phyloP scores from a whole-genome alignment of 2,329 filamentous ascomycete species.

The Talaromyces sp. region DNA sequence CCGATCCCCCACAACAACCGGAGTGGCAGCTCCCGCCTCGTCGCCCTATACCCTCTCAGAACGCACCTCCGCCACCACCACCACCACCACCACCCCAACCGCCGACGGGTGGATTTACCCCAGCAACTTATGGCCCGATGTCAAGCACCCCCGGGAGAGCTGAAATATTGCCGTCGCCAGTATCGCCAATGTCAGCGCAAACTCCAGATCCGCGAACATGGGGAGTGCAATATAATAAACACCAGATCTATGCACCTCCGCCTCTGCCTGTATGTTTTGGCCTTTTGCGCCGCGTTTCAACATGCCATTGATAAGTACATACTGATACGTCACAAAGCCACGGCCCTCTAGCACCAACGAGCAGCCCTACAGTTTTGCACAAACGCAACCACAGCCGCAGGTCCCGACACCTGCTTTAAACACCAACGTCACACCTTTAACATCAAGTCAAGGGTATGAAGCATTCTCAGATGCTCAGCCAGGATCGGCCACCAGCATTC shows the following conservation, averaged over 20 bases:
- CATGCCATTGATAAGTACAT: not conserved
- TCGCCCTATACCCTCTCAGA: constrained; percentile 22
- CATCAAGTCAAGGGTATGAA: constrained; percentile 23
- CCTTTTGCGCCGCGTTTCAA: not conserved
- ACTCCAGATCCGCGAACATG: constrained; percentile 41
- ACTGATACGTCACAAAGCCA: constrained; percentile 31
- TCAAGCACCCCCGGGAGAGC: constrained; percentile 24
- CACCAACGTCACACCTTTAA: constrained; percentile 16
- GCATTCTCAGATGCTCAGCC: constrained; percentile 13
- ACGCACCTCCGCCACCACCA: constrained; percentile 27
- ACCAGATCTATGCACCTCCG: constrained; percentile 29
- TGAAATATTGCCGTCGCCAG: constrained; percentile 5
- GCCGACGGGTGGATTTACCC: constrained; percentile 33
- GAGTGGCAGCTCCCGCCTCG: constrained; percentile 42
- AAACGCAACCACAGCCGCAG: constrained; percentile 14
- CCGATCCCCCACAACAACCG: constrained; percentile 33
- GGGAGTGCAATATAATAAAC: constrained; percentile 49
- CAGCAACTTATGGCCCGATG: constrained; percentile 40
- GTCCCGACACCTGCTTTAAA: constrained; percentile 15
- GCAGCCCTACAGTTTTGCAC: constrained; percentile 22
- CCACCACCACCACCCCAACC: constrained; percentile 30
- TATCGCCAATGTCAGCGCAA: constrained; percentile 21
- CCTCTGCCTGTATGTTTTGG: constrained; percentile 41
- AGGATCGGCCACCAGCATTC: constrained; percentile 15
- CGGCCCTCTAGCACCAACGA: constrained; percentile 39